Evolutionary conservation across 306 rosid genomes (phyloP).

Genomic region (Adenanthera pavonina): DNA sequence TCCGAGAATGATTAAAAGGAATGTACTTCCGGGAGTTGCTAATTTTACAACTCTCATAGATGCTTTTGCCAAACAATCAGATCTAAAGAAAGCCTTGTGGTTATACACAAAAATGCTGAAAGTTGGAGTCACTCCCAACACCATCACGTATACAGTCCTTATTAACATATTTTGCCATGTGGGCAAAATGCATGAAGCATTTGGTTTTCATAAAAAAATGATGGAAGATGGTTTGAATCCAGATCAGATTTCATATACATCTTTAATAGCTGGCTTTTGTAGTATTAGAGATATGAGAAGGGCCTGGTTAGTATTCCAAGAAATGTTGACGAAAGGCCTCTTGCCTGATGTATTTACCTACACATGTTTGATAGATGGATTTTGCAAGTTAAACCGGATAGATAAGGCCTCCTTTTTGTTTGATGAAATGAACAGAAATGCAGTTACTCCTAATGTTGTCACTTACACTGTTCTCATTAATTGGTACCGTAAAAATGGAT

Average conservation of each 20-base stretch:
- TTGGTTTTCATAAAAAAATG: conserved; percentile 51
- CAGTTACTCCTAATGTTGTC: conserved; percentile 54
- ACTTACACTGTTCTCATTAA: conserved; percentile 60
- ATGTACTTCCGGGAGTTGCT: conserved; percentile 57
- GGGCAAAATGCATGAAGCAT: conserved; percentile 48
- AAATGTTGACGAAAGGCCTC: conserved; percentile 53
- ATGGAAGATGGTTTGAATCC: conserved; percentile 45
- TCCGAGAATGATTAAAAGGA: conserved; percentile 70
- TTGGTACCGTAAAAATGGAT: conserved; percentile 48
- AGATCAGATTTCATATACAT: conserved; percentile 60
- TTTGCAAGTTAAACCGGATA: conserved; percentile 54
- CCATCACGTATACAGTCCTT: conserved; percentile 54
- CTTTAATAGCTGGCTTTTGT: conserved; percentile 63
- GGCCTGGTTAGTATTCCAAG: conserved; percentile 56
- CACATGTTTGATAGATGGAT: conserved; percentile 66
- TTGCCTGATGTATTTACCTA: conserved; percentile 57
- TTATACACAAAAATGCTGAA: conserved; percentile 57
- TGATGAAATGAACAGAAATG: conserved; percentile 51
- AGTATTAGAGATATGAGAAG: conserved; percentile 43
- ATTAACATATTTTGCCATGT: conserved; percentile 46
- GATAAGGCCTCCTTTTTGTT: conserved; percentile 53
- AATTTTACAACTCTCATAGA: conserved; percentile 60
- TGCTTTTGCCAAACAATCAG: conserved; percentile 57
- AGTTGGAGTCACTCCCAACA: conserved; percentile 51
- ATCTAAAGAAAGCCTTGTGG: conserved; percentile 47